A percentile compares a stretch with the other conserved stretches of the same genome.
These are phyloP conservation scores for Cucurbitaria berberidis DNA, from an alignment of 2,329 filamentous ascomycete species.

Conservation along the genomic window DNA sequence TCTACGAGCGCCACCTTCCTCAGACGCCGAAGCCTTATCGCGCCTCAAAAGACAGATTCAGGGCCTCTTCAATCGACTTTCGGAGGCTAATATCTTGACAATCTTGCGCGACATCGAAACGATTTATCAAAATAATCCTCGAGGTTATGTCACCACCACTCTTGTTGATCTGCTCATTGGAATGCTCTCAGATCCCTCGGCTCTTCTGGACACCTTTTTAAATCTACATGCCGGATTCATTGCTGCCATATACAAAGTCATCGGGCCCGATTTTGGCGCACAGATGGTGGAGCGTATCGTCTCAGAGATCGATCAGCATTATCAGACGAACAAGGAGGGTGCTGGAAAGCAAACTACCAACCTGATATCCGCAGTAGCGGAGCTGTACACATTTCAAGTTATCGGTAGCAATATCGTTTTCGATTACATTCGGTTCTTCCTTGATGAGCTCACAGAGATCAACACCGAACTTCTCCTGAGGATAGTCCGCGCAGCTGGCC, in stretches of 20 bases:
- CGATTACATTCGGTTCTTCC: slow-evolving; percentile 83
- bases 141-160: slow-evolving; percentile 85
- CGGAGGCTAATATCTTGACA: slow-evolving; percentile 85
- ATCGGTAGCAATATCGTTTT: slow-evolving; percentile 84
- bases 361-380: slow-evolving; percentile 78
- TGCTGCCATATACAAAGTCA: slow-evolving; percentile 82
- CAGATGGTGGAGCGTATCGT: slow-evolving; percentile 82
- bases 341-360: slow-evolving; percentile 70
- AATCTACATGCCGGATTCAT: slow-evolving; percentile 91
- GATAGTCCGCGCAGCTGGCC: slow-evolving; percentile 79
- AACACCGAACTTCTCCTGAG: slow-evolving; percentile 89
- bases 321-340: slow-evolving; percentile 53
- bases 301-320: slow-evolving; percentile 72
- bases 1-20: slow-evolving; percentile 67
- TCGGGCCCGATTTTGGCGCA: slow-evolving; percentile 88
- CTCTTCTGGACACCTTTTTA: slow-evolving; percentile 84
- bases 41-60: slow-evolving; percentile 81
- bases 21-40: slow-evolving; percentile 69
- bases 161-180: slow-evolving; percentile 78
- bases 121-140: slow-evolving; percentile 80
- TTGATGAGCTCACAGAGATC: slow-evolving; percentile 76
- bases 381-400: slow-evolving; percentile 92
- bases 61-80: slow-evolving; percentile 89
- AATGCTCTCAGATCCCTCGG: slow-evolving; percentile 79
- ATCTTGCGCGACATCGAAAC: slow-evolving; percentile 83